A percentile compares a stretch with the other conserved stretches of the same genome.
phyloP scores from a whole-genome alignment of 1,284 basidiomycete genomes.

The Heterobasidion irregulare region DNA sequence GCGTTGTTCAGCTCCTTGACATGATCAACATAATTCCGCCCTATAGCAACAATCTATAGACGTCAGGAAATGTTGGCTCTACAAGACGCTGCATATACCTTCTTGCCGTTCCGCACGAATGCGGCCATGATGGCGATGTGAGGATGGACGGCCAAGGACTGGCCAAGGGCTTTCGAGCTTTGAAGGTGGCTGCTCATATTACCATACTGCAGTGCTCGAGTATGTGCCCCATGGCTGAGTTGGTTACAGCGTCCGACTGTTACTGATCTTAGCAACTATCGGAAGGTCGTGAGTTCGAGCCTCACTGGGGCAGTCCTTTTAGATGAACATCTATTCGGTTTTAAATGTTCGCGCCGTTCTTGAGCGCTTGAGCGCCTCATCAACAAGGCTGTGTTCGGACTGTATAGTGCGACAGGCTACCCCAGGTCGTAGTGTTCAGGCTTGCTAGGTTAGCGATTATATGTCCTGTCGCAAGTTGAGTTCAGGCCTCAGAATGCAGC shows the following conservation, averaged over 20 bases:
- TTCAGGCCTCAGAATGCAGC: too few species aligned
- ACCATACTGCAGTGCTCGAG: too few species aligned
- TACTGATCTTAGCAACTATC: constrained; percentile 34
- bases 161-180: too few species aligned
- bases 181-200: too few species aligned
- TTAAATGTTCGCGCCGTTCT: too few species aligned
- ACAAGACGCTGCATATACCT: constrained; percentile 19
- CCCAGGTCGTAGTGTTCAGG: too few species aligned
- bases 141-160: too few species aligned
- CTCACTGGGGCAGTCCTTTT: constrained; percentile 52
- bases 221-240: constrained; percentile 69
- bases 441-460: too few species aligned
- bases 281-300: constrained; percentile 73
- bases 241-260: constrained; percentile 81
- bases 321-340: background rate
- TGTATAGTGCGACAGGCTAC: too few species aligned
- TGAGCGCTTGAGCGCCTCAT: too few species aligned
- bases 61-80: background rate
- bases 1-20: constrained; percentile 90
- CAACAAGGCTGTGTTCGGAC: too few species aligned
- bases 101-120: constrained; percentile 41
- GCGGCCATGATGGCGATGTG: constrained; percentile 18
- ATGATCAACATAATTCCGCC: constrained; percentile 80
- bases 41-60: constrained; percentile 80
- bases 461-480: too few species aligned